These are phyloP conservation scores for Yamadazyma kanchanaburiensis DNA, from an alignment of 1,139 yeast genomes.

Conservation along the genomic window DNA sequence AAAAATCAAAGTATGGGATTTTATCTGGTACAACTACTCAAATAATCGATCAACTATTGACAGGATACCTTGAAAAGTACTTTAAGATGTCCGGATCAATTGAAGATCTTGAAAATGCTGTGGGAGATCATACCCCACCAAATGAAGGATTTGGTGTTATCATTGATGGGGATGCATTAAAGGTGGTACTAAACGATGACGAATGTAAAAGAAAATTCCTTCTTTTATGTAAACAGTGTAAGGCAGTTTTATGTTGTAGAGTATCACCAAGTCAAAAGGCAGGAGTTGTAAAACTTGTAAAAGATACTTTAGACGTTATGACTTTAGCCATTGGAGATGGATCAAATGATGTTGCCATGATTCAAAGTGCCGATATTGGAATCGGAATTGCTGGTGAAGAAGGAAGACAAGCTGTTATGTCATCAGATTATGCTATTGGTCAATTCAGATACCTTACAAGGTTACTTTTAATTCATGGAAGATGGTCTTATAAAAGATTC, in stretches of 20 bases:
- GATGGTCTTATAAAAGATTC: conserved; percentile 91
- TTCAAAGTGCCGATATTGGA: conserved; percentile 98
- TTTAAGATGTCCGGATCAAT: conserved; percentile 63
- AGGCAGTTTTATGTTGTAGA: conserved; percentile 93
- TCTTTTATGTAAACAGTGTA: conserved; percentile 87
- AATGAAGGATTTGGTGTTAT: conserved; percentile 75
- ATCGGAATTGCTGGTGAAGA: conserved; percentile 99
- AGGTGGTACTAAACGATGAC: conserved; percentile 59
- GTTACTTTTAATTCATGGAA: conserved; percentile 83
- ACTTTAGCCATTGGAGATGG: conserved; percentile 97
- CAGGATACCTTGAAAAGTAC: conserved; percentile 56
- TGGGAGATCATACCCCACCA: conserved; percentile 74
- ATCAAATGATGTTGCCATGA: conserved; percentile 98
- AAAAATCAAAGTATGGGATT: conserved; percentile 21
- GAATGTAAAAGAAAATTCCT: conserved; percentile 65
- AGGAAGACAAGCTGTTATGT: conserved; percentile 98
- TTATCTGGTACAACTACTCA: conserved; percentile 16
- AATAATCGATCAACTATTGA: conserved; percentile 51
- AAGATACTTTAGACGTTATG: conserved; percentile 72
- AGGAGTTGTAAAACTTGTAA: conserved; percentile 87
- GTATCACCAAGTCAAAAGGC: conserved; percentile 98
- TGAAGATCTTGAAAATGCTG: conserved; percentile 61
- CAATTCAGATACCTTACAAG: conserved; percentile 84
- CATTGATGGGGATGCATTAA: conserved; percentile 90
- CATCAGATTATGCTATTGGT: conserved; percentile 94